Conservation (phyloP, 108 stramenopile species). For the Nannochloropsis oceanica region DNA sequence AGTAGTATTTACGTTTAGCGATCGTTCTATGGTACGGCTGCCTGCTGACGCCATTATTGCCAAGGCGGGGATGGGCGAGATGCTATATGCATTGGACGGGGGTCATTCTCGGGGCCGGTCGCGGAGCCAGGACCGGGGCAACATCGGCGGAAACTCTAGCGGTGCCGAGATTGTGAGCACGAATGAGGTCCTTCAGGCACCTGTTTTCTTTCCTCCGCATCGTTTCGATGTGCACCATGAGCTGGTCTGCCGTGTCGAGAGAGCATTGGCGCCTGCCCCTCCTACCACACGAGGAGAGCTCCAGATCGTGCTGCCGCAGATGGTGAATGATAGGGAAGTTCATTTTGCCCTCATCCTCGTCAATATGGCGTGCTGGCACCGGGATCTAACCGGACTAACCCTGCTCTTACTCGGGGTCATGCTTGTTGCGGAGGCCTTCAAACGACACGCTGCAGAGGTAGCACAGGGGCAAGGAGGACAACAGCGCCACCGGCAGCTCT, state of each 20-base stretch:
- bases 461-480: neutral
- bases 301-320: neutral
- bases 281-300: neutral
- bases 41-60: neutral
- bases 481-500: neutral
- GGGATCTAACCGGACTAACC: neutral
- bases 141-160: no score
- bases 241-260: neutral
- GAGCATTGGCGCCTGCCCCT: neutral
- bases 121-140: neutral
- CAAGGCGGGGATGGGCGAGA: neutral
- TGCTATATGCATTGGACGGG: neutral
- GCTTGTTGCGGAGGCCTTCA: neutral
- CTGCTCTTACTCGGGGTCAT: neutral
- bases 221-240: neutral
- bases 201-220: neutral
- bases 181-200: neutral
- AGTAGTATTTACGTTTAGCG: neutral
- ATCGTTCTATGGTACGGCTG: neutral
- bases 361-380: neutral
- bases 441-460: neutral
- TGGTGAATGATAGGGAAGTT: neutral
- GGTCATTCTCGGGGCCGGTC: neutral
- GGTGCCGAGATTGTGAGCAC: neutral
- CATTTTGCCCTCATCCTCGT: neutral